Evolutionary conservation across 2,329 filamentous ascomycete species (phyloP).

Genomic region (Fusarium veterinarium): DNA sequence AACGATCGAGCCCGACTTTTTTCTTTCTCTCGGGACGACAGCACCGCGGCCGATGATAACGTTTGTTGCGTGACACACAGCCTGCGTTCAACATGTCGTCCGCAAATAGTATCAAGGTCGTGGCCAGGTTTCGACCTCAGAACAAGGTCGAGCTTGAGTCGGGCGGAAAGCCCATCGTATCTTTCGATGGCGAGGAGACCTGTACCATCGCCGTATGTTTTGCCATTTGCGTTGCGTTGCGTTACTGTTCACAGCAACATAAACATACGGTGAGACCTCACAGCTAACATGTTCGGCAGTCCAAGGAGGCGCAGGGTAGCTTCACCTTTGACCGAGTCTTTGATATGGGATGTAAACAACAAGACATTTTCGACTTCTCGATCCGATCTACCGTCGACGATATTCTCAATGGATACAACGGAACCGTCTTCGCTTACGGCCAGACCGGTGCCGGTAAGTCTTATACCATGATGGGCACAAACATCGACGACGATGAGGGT

Average conservation of each 20-base stretch:
- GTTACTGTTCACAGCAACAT: background rate
- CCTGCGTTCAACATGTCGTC: conserved; percentile 60
- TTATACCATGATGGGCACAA: conserved; percentile 86
- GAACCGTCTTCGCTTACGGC: conserved; percentile 97
- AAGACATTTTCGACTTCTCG: conserved; percentile 97
- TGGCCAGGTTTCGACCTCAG: conserved; percentile 96
- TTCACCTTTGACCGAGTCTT: conserved; percentile 99
- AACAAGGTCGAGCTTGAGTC: conserved; percentile 93
- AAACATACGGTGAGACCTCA: conserved; percentile 8
- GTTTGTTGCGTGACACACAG: conserved; percentile 37
- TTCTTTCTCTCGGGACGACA: conserved; percentile 24
- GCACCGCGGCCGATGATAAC: conserved; percentile 45
- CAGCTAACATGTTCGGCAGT: conserved; percentile 64
- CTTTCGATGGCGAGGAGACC: conserved; percentile 89
- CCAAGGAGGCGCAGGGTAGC: conserved; percentile 81
- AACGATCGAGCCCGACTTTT: conserved; percentile 32
- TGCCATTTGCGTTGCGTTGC: background rate
- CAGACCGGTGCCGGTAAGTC: conserved; percentile 99
- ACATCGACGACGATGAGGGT: conserved; percentile 88
- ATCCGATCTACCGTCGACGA: conserved; percentile 97
- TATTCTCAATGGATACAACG: conserved; percentile 98
- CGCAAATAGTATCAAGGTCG: conserved; percentile 82
- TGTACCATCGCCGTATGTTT: conserved; percentile 82
- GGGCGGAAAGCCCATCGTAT: conserved; percentile 91
- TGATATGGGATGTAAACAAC: conserved; percentile 89